phyloP scores from a whole-genome alignment of 306 rosid species.

The Trifolium pratense region DNA sequence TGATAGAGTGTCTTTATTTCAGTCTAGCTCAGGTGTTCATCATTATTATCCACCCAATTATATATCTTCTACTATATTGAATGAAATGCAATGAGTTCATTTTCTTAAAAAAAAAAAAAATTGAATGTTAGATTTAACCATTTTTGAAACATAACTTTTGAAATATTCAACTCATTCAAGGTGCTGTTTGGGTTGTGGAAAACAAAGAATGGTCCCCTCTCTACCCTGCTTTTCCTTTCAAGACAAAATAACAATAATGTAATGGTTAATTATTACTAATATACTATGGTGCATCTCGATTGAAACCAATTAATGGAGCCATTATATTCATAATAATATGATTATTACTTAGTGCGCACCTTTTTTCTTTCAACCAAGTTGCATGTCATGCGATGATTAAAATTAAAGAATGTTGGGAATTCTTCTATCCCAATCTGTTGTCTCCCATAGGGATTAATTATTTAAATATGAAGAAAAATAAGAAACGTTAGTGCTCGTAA shows the following conservation, averaged over 20 bases:
- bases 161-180: background rate
- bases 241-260: background rate
- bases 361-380: background rate
- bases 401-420: too few species aligned
- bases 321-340: background rate
- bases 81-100: too few species aligned
- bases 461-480: too few species aligned
- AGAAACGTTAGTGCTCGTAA: too few species aligned
- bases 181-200: background rate
- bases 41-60: too few species aligned
- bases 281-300: background rate
- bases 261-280: background rate
- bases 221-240: background rate
- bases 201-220: slow-evolving; percentile 2
- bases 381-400: background rate
- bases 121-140: too few species aligned
- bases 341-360: background rate
- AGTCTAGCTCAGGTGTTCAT: too few species aligned
- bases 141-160: background rate
- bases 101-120: too few species aligned
- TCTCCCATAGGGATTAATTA: too few species aligned
- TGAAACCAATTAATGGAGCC: background rate
- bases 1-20: too few species aligned
- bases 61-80: too few species aligned
- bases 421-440: too few species aligned